Conservation (phyloP, 306 rosid species). For the Ziziphus jujuba region DNA sequence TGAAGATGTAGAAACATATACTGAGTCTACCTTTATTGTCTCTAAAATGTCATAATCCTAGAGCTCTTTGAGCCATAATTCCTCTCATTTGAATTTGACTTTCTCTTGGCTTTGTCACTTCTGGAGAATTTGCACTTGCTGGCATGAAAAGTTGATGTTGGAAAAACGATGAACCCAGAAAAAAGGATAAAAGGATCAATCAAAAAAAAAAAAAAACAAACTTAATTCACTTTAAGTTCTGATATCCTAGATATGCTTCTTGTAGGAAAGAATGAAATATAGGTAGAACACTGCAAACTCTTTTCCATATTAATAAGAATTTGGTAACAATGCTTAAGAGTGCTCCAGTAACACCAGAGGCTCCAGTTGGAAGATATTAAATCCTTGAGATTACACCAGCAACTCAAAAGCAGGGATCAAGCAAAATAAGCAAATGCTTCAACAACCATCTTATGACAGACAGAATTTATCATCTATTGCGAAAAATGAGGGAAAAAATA, state of each 20-base stretch:
- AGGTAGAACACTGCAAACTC: background rate
- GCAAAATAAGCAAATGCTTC: constrained; percentile 35
- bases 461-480: constrained; percentile 34
- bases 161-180: background rate
- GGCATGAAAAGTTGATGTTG: constrained; percentile 1
- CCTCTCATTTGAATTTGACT: background rate
- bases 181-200: background rate
- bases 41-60: constrained; percentile 17
- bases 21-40: constrained; percentile 8
- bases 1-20: background rate
- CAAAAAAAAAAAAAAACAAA: background rate
- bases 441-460: constrained; percentile 40
- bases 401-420: constrained; percentile 41
- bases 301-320: background rate
- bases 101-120: constrained; percentile 1
- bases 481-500: constrained; percentile 36
- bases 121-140: constrained; percentile 8
- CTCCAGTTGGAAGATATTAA: constrained; percentile 35
- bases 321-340: constrained; percentile 8
- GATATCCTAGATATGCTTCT: background rate
- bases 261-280: background rate
- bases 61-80: constrained; percentile 8
- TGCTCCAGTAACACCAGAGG: constrained; percentile 12
- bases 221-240: background rate
- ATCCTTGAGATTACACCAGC: constrained; percentile 42